Base-by-base conservation (phyloP, 116 monocot genomes). In the Cymodocea nodosa region DNA sequence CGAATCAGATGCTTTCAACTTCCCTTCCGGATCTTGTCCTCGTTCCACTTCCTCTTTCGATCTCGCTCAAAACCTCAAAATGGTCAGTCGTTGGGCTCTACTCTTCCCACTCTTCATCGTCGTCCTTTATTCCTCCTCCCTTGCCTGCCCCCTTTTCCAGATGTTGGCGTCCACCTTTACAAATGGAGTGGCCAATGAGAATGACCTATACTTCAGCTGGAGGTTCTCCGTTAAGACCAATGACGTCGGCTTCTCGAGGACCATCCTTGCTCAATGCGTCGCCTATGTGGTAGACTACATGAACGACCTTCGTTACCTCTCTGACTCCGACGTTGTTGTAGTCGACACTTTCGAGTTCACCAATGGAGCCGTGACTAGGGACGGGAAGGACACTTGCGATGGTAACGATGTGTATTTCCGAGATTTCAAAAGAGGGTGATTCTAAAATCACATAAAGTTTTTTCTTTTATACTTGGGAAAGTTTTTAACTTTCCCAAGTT, bases 221-320 rank as follows among this genome's bases (percentile, higher is more conserved):
- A 48, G 71, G 56, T 71, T 79, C 51, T 74, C 82, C 15, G 79
- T 74, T 12, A 82, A 85, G 72, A 77, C 81, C 49, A 82, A 82
- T 74, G 70, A 85, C 52, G 79, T 74, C 48, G 79, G 79, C 0
- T 0, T 4, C 11, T 85, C 82, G 85, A 50, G 0, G 9, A 62
- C 23, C 2, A 35, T 85, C 22, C 85, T 82, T 8, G 4, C 34
- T 5, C 23, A 10, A 35, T 85, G 85, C 73, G 10, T 22, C 11
- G 15, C 35, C 2, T 79, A 48, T 69, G 85, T 85, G 11, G 63
- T 70, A 9, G 35, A 37, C 10, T 85, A 85, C 77, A 65, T 85
- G 76, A 57, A 56, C 23, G 79, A 76, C 0, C 61, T 60, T 8
- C 67, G 49, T 4, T 83, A 83, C 64, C 14, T 15, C 15, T 71